phyloP scores from a whole-genome alignment of 441 rosid genomes.

The Gossypium davidsonii region DNA sequence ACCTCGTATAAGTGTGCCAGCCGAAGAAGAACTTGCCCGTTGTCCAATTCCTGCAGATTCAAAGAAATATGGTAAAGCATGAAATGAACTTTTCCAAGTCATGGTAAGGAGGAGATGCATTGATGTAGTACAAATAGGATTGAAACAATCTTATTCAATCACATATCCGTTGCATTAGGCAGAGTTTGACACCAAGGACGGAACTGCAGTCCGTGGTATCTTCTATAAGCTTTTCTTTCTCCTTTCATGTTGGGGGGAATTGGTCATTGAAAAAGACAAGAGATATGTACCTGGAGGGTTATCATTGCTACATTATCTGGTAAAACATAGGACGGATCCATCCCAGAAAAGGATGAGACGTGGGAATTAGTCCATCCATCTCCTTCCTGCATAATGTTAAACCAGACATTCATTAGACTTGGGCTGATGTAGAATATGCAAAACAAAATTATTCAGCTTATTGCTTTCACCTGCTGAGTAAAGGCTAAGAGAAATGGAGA shows the following conservation, averaged over 20 bases:
- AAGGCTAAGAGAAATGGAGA: slow-evolving; percentile 70
- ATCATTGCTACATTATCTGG: slow-evolving; percentile 55
- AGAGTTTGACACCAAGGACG: not conserved
- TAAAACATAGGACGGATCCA: slow-evolving; percentile 53
- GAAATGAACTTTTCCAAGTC: not conserved
- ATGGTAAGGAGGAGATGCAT: not conserved
- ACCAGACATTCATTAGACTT: slow-evolving; percentile 9
- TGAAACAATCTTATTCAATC: not conserved
- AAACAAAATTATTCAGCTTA: slow-evolving; percentile 6
- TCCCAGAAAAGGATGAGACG: slow-evolving; percentile 41
- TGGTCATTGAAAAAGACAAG: not conserved
- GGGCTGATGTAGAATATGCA: not conserved
- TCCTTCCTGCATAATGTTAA: slow-evolving; percentile 39
- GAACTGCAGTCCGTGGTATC: not conserved
- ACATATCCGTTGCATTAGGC: slow-evolving; percentile 3
- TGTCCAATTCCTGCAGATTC: slow-evolving; percentile 46
- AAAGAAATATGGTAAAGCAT: not conserved
- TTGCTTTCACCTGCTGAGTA: slow-evolving; percentile 54
- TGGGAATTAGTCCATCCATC: slow-evolving; percentile 34
- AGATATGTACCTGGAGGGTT: slow-evolving; percentile 42
- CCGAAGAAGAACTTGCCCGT: slow-evolving; percentile 50
- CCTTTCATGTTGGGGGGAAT: not conserved
- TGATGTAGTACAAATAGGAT: not conserved
- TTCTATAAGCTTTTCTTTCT: not conserved
- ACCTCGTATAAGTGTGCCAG: slow-evolving; percentile 71